These are phyloP conservation scores for sunflower (Helianthus annuus) DNA, from an alignment of 129 eudicot genomes.

Conservation along the genomic window DNA sequence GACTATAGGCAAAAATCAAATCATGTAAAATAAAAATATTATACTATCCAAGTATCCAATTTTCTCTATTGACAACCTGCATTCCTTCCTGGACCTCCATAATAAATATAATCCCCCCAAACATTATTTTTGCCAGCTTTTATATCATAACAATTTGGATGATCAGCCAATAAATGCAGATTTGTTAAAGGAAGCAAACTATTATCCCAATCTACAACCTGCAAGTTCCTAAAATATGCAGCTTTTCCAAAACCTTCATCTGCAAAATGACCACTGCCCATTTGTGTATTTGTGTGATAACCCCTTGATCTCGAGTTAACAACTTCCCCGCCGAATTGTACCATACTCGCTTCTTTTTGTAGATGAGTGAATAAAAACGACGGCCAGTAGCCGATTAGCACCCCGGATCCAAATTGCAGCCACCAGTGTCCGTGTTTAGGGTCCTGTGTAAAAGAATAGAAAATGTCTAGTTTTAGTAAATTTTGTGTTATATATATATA, in stretches of 20 bases:
- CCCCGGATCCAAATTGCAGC: constrained; percentile 86
- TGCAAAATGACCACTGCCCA: constrained; percentile 98
- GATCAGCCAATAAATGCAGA: constrained; percentile 85
- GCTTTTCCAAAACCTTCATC: constrained; percentile 90
- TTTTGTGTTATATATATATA: background rate
- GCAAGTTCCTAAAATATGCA: constrained; percentile 86
- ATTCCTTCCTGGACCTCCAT: constrained; percentile 98
- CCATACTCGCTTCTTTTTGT: constrained; percentile 83
- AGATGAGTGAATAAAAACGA: constrained; percentile 78
- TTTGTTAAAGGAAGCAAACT: constrained; percentile 76
- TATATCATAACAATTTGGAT: constrained; percentile 81
- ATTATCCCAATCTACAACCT: constrained; percentile 96
- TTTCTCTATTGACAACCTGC: constrained; percentile 67
- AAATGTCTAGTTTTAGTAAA: background rate
- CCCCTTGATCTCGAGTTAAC: constrained; percentile 82
- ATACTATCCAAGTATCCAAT: constrained; percentile 37
- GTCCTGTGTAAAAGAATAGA: constrained; percentile 43
- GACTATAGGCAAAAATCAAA: constrained; percentile 24
- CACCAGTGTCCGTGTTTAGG: constrained; percentile 99
- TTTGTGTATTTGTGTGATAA: constrained; percentile 91
- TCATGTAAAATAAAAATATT: constrained; percentile 18
- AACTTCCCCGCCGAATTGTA: constrained; percentile 95
- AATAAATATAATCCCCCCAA: constrained; percentile 94
- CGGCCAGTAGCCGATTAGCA: constrained; percentile 95
- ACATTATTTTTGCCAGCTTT: constrained; percentile 82